Percentiles rank a stretch among this genome's conserved stretches.
Evolutionary conservation across 257 asterid genomes (phyloP).

Genomic region (Lantana camara): DNA sequence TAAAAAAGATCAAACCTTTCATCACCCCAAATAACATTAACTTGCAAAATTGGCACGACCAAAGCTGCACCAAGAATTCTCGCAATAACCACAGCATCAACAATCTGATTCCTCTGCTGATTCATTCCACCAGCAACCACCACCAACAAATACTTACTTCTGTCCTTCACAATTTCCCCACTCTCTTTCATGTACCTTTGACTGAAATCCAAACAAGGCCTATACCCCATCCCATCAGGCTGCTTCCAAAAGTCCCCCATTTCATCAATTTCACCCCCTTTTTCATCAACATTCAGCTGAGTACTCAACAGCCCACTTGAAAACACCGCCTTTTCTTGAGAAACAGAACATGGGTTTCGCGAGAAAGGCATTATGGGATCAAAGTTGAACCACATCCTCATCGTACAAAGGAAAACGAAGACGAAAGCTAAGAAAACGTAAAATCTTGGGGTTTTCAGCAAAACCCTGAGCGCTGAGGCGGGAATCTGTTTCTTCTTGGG

Average conservation of each 20-base stretch:
- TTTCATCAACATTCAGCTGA: slow-evolving; percentile 17
- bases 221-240: slow-evolving; percentile 88
- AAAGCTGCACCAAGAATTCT: slow-evolving; percentile 93
- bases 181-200: slow-evolving; percentile 47
- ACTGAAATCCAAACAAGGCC: slow-evolving; percentile 83
- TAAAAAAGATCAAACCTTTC: slow-evolving; percentile 64
- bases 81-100: slow-evolving; percentile 96
- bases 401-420: slow-evolving; percentile 60
- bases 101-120: slow-evolving; percentile 98
- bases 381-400: slow-evolving; percentile 50
- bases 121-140: slow-evolving; percentile 97
- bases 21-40: slow-evolving; percentile 96
- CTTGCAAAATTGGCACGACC: slow-evolving; percentile 93
- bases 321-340: slow-evolving; percentile 33
- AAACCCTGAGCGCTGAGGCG: slow-evolving; percentile 34
- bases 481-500: slow-evolving; percentile 64
- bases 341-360: slow-evolving; percentile 55
- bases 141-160: slow-evolving; percentile 71
- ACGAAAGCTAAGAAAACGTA: slow-evolving; percentile 49
- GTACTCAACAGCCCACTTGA: slow-evolving; percentile 34
- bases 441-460: slow-evolving; percentile 55
- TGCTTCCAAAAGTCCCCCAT: slow-evolving; percentile 77
- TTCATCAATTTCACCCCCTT: slow-evolving; percentile 34
- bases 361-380: slow-evolving; percentile 56
- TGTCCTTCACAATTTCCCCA: slow-evolving; percentile 54